Evolutionary conservation across 129 eudicot species (phyloP).

Genomic region (Rutidosis leptorrhynchoides): DNA sequence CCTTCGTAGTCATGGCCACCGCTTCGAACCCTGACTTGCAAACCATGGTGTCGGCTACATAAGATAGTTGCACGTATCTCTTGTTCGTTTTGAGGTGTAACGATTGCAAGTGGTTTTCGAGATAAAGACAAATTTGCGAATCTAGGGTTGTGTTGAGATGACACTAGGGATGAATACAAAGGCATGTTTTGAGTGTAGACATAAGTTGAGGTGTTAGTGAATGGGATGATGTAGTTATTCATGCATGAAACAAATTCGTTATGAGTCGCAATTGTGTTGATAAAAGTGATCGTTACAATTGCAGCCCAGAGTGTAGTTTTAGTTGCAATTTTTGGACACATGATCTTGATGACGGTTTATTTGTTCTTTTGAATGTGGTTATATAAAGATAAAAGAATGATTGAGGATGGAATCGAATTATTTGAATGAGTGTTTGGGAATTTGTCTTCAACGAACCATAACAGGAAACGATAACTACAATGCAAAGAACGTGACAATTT

Average conservation of each 20-base stretch:
- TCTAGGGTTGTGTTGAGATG: slow-evolving; percentile 46
- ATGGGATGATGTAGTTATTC: slow-evolving; percentile 15
- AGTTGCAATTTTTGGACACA: slow-evolving; percentile 17
- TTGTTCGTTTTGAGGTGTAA: slow-evolving; percentile 36
- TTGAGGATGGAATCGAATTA: slow-evolving; percentile 19
- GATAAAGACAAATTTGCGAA: slow-evolving; percentile 26
- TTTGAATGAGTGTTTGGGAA: slow-evolving; percentile 13
- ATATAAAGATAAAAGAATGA: slow-evolving; percentile 23
- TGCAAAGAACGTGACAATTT: slow-evolving; percentile 22
- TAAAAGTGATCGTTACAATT: not conserved
- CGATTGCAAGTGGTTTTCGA: slow-evolving; percentile 33
- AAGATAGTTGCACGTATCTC: slow-evolving; percentile 33
- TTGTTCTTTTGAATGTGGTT: not conserved
- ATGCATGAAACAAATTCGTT: slow-evolving; percentile 24
- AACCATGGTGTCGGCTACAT: slow-evolving; percentile 35
- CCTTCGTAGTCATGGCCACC: slow-evolving; percentile 71
- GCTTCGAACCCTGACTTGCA: slow-evolving; percentile 48
- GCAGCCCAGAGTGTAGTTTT: slow-evolving; percentile 23
- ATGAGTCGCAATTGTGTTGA: slow-evolving; percentile 9
- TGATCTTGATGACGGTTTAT: not conserved
- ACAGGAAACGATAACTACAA: slow-evolving; percentile 24
- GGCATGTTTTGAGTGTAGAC: slow-evolving; percentile 24
- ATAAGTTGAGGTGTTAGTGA: slow-evolving; percentile 12
- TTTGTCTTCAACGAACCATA: slow-evolving; percentile 21
- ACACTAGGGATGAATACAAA: slow-evolving; percentile 36